phyloP scores from a whole-genome alignment of 176 grass and related monocot genomes.

The Rhynchospora pubera region DNA sequence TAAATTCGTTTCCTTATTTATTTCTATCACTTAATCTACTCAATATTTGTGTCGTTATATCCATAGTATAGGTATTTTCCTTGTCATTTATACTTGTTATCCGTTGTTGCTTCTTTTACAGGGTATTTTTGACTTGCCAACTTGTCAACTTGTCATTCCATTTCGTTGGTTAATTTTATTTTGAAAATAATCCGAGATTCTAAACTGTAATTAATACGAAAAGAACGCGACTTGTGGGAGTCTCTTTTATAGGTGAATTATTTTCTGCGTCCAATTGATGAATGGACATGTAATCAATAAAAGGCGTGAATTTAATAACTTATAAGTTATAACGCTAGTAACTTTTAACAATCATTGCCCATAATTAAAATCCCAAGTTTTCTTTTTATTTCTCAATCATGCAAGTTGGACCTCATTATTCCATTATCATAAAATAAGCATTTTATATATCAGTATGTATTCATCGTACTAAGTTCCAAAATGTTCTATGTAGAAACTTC shows the following conservation, averaged over 20 bases:
- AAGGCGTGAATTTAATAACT: neutral
- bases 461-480: too few species aligned
- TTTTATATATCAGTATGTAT: neutral
- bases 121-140: too few species aligned
- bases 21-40: too few species aligned
- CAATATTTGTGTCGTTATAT: too few species aligned
- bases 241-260: neutral
- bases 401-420: slow-evolving; percentile 1
- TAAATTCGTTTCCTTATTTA: too few species aligned
- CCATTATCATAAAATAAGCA: neutral
- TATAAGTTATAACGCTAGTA: too few species aligned
- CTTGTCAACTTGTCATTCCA: too few species aligned
- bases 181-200: neutral
- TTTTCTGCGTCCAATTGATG: neutral
- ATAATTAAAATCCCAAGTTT: neutral
- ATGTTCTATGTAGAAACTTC: neutral
- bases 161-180: neutral
- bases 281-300: neutral
- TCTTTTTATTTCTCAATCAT: neutral
- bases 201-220: neutral
- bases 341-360: neutral
- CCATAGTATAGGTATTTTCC: too few species aligned
- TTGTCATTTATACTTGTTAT: too few species aligned
- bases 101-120: too few species aligned
- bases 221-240: neutral